phyloP scores from a whole-genome alignment of 768 basidiomycete species.

The Amanita rubescens region DNA sequence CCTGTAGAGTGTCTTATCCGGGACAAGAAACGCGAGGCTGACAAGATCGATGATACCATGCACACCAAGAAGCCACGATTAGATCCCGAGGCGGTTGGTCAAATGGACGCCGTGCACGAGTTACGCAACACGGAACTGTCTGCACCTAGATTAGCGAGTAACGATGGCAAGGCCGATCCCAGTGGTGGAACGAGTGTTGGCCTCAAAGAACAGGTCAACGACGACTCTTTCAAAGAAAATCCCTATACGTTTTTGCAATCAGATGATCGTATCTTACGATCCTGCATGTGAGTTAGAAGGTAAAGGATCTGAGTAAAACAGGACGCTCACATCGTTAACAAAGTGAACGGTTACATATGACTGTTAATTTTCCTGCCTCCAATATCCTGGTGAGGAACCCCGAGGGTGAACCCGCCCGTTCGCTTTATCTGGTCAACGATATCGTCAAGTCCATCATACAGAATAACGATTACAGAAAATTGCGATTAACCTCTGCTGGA shows the following conservation, averaged over 20 bases:
- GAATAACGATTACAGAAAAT: constrained; percentile 75
- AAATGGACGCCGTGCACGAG: not conserved
- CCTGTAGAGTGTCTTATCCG: constrained; percentile 13
- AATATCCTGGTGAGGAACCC: constrained; percentile 88
- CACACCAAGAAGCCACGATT: not conserved
- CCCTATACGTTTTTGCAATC: constrained; percentile 79
- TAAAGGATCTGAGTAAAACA: not conserved
- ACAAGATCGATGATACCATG: constrained; percentile 36
- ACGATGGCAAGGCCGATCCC: not conserved
- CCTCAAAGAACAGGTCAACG: constrained; percentile 15
- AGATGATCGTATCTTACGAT: constrained; percentile 59
- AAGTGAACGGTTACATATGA: constrained; percentile 70
- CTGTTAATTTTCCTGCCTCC: constrained; percentile 58
- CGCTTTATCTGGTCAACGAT: constrained; percentile 83
- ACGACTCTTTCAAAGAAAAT: constrained; percentile 72
- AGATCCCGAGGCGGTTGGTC: constrained; percentile 2
- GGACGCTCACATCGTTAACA: not conserved
- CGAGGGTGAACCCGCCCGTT: constrained; percentile 60
- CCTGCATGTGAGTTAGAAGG: constrained; percentile 57
- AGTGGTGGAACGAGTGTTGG: constrained; percentile 13
- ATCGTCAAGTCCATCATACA: constrained; percentile 74
- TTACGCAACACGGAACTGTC: not conserved
- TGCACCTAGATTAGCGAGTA: not conserved
- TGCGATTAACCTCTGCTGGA: constrained; percentile 88
- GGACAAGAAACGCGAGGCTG: constrained; percentile 47